Evolutionary conservation across 345 rosid species (phyloP), one percentile per base, ranked within the genome.

Genomic region (Sisymbrium altissimum): DNA sequence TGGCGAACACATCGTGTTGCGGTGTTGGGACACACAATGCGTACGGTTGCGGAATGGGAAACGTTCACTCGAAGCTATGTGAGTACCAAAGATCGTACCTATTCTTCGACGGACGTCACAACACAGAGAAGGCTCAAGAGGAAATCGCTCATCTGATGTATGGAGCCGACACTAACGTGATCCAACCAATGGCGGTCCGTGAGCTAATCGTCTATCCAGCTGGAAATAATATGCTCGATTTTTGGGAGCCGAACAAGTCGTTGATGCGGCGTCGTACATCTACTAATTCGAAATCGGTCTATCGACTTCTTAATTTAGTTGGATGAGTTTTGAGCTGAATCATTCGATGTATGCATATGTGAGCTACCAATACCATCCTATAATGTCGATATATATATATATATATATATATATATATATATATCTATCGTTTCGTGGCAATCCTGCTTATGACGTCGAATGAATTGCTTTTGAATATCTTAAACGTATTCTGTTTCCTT

Each of bases 81-180:
- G 72, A 72, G 13, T 78, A 72, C 32, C 81, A 71, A 55, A 43
- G 81, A 66, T 45, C 73, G 1, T 78, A 78, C 50, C 9, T 78
- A 6, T 78, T 50, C 63, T 78, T 59, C 7, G 81, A 78, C 13
- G 81, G 77, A 50, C 72, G 68, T 49, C 77, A 78, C 64, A 78
- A 78, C 73, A 13, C 69, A 4, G 78, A 78, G 46, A 78, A 78
- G 29, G 77, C 70, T 12, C 72, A 78, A 9, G 81, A 72, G 12
- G 66, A 67, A 33, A 0, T 78, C 0, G 81, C 74, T 3, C 70
- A 78, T 62, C 64, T 78, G 8, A 6, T 72, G 7, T 78, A 66
- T 19, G 64, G 70, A 48, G 73, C 74, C n/a, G 18, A 78, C 11
- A 40, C 23, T 1, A 57, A 43, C 32, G 78, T 78, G 29, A 1